phyloP scores from a whole-genome alignment of 768 basidiomycete genomes.

The Suillus luteus region DNA sequence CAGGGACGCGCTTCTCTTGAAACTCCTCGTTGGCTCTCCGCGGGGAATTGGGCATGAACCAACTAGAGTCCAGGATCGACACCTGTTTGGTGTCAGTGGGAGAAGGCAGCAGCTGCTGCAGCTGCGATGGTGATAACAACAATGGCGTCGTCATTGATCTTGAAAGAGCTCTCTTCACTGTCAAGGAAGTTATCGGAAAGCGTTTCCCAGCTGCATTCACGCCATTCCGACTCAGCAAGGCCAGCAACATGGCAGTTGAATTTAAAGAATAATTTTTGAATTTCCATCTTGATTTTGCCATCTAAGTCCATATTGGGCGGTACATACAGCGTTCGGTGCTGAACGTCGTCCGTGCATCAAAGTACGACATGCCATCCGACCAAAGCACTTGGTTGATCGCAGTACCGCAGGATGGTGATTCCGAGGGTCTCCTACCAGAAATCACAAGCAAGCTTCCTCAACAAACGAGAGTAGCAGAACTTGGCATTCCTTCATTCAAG shows the following conservation, averaged over 20 bases:
- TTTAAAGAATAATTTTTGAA: constrained; percentile 19
- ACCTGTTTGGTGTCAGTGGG: constrained; percentile 17
- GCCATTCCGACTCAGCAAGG: constrained; percentile 12
- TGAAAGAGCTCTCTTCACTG: constrained; percentile 38
- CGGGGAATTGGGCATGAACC: constrained; percentile 92
- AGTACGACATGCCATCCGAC: constrained; percentile 84
- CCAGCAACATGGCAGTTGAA: constrained; percentile 12
- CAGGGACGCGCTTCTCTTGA: constrained; percentile 62
- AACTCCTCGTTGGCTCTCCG: constrained; percentile 76
- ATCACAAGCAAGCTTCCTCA: constrained; percentile 61
- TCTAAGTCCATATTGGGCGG: constrained; percentile 18
- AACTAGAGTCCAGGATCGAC: constrained; percentile 72
- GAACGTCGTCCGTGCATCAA: constrained; percentile 14
- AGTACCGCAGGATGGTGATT: constrained; percentile 83
- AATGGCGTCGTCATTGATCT: constrained; percentile 44
- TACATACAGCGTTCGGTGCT: constrained; percentile 1
- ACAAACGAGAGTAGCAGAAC: constrained; percentile 55
- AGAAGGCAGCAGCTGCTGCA: constrained; percentile 39
- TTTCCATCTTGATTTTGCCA: constrained; percentile 12
- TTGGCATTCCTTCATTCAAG: constrained; percentile 89
- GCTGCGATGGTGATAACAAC: constrained; percentile 52
- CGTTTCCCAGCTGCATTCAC: constrained; percentile 10
- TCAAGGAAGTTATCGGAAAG: constrained; percentile 5
- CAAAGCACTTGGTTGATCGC: constrained; percentile 93
- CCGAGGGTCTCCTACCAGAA: constrained; percentile 72